Conservation (phyloP, 2,329 filamentous ascomycete genomes). For the Colletotrichum shisoi region DNA sequence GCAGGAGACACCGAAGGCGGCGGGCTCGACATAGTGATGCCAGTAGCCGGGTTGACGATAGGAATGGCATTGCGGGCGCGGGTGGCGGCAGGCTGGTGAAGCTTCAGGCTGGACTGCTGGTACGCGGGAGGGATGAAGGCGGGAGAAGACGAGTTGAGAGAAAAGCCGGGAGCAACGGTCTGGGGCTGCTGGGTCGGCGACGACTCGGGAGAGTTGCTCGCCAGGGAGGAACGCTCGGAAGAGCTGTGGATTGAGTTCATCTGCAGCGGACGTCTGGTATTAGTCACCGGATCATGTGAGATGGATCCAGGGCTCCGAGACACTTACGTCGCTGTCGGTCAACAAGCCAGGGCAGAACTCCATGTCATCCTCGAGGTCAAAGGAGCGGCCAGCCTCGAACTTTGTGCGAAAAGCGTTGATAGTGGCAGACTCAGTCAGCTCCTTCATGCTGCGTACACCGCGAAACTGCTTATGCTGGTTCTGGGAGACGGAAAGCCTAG, state of each 20-base stretch:
- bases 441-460: slow-evolving; percentile 84
- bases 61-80: slow-evolving; percentile 94
- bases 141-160: slow-evolving; percentile 72
- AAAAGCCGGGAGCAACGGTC: slow-evolving; percentile 79
- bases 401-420: slow-evolving; percentile 82
- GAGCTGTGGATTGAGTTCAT: slow-evolving; percentile 90
- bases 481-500: slow-evolving; percentile 80
- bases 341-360: slow-evolving; percentile 93
- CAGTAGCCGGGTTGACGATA: slow-evolving; percentile 94
- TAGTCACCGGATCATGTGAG: slow-evolving; percentile 37
- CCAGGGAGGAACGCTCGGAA: slow-evolving; percentile 93
- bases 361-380: slow-evolving; percentile 94
- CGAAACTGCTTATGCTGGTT: slow-evolving; percentile 88
- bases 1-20: slow-evolving; percentile 74
- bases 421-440: slow-evolving; percentile 79
- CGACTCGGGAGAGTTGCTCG: slow-evolving; percentile 90
- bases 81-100: slow-evolving; percentile 89
- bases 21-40: slow-evolving; percentile 86
- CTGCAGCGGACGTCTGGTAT: slow-evolving; percentile 59
- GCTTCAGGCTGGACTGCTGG: slow-evolving; percentile 74
- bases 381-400: slow-evolving; percentile 90
- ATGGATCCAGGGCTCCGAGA: slow-evolving; percentile 21
- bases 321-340: slow-evolving; percentile 89
- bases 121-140: slow-evolving; percentile 71
- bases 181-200: slow-evolving; percentile 90